phyloP scores from a whole-genome alignment of 2,329 filamentous ascomycete species.

The Arthrobotrys sinensis region DNA sequence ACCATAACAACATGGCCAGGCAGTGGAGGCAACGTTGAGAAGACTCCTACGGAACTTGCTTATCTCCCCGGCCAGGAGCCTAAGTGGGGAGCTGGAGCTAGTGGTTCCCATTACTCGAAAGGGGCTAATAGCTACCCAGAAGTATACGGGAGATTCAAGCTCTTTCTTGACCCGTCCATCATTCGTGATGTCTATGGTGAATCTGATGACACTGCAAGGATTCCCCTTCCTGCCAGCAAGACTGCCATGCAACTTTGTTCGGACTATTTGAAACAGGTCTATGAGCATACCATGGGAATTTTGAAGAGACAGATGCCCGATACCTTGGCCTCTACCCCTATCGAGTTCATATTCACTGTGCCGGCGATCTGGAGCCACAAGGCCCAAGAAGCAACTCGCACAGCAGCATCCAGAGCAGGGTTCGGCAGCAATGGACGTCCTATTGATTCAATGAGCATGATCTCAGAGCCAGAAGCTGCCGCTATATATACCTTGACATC shows the following conservation, averaged over 20 bases:
- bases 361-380: slow-evolving; percentile 51
- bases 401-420: slow-evolving; percentile 20
- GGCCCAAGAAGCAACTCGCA: slow-evolving; percentile 39
- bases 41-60: slow-evolving; percentile 36
- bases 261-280: slow-evolving; percentile 28
- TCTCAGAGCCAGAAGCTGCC: slow-evolving; percentile 44
- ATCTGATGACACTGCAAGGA: neutral
- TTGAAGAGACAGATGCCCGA: slow-evolving; percentile 40
- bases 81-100: slow-evolving; percentile 41
- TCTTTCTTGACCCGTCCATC: slow-evolving; percentile 27
- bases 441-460: slow-evolving; percentile 35
- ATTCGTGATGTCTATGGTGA: slow-evolving; percentile 7
- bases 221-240: slow-evolving; percentile 28
- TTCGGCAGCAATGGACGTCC: slow-evolving; percentile 30
- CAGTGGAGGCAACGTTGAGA: slow-evolving; percentile 25
- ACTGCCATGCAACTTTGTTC: slow-evolving; percentile 30
- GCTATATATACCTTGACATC: slow-evolving; percentile 27
- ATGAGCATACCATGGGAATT: slow-evolving; percentile 32
- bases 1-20: slow-evolving; percentile 42
- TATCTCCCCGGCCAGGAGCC: slow-evolving; percentile 20
- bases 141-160: slow-evolving; percentile 44
- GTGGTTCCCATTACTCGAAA: slow-evolving; percentile 11
- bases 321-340: slow-evolving; percentile 33
- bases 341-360: slow-evolving; percentile 46
- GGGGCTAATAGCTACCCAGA: neutral